phyloP scores from a whole-genome alignment of 352 stramenopile species.

The Globisporangium yorkense region DNA sequence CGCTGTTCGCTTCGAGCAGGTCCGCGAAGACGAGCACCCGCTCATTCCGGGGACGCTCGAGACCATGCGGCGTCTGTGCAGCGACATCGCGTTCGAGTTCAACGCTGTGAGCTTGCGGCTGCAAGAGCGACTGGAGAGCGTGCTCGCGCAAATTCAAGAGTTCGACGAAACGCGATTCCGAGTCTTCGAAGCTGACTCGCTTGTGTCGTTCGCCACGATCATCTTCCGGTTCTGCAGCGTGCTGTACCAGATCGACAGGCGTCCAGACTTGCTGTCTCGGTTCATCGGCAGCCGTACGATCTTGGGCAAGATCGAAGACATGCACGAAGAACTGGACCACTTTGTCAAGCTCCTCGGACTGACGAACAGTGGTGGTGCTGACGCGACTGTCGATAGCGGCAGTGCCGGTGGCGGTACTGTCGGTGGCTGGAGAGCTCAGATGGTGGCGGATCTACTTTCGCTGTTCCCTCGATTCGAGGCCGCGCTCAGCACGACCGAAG shows the following conservation, averaged over 20 bases:
- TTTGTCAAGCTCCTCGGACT: background rate
- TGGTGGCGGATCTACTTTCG: background rate
- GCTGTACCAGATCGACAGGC: slow-evolving; percentile 1
- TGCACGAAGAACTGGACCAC: background rate
- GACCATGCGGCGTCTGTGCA: background rate
- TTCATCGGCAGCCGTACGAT: background rate
- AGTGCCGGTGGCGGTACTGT: background rate
- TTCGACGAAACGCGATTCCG: background rate
- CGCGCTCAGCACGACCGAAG: background rate
- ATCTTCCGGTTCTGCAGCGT: background rate
- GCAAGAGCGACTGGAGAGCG: background rate
- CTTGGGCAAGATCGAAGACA: background rate
- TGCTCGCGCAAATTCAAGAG: background rate
- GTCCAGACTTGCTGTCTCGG: background rate
- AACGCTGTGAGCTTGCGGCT: background rate
- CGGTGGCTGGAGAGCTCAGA: background rate
- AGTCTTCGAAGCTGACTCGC: background rate
- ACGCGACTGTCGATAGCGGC: background rate
- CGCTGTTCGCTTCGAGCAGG: background rate
- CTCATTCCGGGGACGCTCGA: background rate
- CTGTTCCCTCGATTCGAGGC: background rate
- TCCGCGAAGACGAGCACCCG: background rate
- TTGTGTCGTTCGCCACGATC: slow-evolving; percentile 1
- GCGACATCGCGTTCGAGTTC: background rate
- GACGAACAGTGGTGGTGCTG: background rate